Base-by-base conservation (phyloP, 1,284 basidiomycete genomes). In the Bondarzewia mesenterica region DNA sequence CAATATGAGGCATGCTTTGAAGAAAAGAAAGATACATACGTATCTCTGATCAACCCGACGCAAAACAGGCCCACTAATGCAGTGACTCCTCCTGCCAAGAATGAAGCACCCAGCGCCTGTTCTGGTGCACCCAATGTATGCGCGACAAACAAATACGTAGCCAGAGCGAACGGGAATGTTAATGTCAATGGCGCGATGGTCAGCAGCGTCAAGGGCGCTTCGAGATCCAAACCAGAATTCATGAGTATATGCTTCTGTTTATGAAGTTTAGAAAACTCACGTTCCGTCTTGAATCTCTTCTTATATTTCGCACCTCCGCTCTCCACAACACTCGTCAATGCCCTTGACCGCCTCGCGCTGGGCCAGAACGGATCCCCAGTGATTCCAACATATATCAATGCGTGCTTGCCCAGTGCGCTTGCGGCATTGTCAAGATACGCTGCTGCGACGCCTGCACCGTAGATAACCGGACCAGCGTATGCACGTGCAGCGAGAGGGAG, bases 141-240 rank as follows among this genome's bases (percentile, higher is more conserved):
- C 4, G 89, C 85, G 39, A 90, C 89, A 58, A 93, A 93, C 3
- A 96, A 66, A 62, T 94, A 96, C 0, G 90, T 89, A 10, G 79
- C 72, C 29, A 93, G 70, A 1, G 89, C 85, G 48, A 89, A 89
- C 8, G 91, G 87, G 55, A 93, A 76, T 46, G 76, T 82, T 45
- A 93, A 70, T 0, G 86, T 86, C 41, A 92, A 69, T 4, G 91
- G 89, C 7, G 86, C 81, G 26, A 93, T 75, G 14, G 88, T 89
- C 57, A 94, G 75, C 47, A 93, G 66, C 1, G 86, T 80, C 49
- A 85, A 66, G 21, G 82, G 74, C 12, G 82, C 81, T 41, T 16
- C n/a, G 15, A 5, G 5, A 22, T 41, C 16, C 3, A 21, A 14
- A 22, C 63, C 67, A 58, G 56, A 46, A 47, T 41, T n/a, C n/a